These are phyloP conservation scores for Dryadomyces quercus-mongolicae DNA, from an alignment of 2,329 filamentous ascomycete species.

Conservation along the genomic window DNA sequence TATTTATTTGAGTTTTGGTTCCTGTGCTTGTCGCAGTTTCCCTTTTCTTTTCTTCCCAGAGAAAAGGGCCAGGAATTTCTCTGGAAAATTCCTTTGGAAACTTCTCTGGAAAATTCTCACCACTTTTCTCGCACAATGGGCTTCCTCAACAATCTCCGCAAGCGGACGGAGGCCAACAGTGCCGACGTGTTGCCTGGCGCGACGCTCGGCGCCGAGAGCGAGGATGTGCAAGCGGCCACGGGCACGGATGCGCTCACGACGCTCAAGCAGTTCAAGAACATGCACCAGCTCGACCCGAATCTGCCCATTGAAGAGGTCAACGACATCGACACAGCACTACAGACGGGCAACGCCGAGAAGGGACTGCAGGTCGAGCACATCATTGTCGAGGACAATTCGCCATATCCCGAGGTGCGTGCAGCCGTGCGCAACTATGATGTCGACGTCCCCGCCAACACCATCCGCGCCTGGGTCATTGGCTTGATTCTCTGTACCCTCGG, in stretches of 20 bases:
- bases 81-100: background rate
- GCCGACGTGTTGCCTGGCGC: background rate
- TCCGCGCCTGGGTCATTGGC: slow-evolving; percentile 49
- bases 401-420: slow-evolving; percentile 49
- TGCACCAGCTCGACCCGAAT: slow-evolving; percentile 53
- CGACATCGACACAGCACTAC: slow-evolving; percentile 45
- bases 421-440: slow-evolving; percentile 54
- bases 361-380: slow-evolving; percentile 45
- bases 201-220: slow-evolving; percentile 6
- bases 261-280: slow-evolving; percentile 44
- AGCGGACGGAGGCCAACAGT: slow-evolving; percentile 29
- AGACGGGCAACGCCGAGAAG: slow-evolving; percentile 41
- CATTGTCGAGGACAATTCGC: slow-evolving; percentile 51
- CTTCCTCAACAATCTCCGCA: slow-evolving; percentile 21
- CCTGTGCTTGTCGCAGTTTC: background rate
- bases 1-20: background rate
- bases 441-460: slow-evolving; percentile 50
- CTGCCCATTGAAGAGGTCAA: slow-evolving; percentile 49
- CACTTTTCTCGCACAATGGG: slow-evolving; percentile 8
- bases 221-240: slow-evolving; percentile 7
- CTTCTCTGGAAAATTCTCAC: too few relatives aligned
- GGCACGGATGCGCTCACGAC: slow-evolving; percentile 23
- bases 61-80: too few relatives aligned
- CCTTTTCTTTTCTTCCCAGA: background rate
- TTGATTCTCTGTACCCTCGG: slow-evolving; percentile 44